Evolutionary conservation across 139 green algal species (phyloP), one percentile per base, ranked within the genome.

Genomic region (Nannochloris sp.): DNA sequence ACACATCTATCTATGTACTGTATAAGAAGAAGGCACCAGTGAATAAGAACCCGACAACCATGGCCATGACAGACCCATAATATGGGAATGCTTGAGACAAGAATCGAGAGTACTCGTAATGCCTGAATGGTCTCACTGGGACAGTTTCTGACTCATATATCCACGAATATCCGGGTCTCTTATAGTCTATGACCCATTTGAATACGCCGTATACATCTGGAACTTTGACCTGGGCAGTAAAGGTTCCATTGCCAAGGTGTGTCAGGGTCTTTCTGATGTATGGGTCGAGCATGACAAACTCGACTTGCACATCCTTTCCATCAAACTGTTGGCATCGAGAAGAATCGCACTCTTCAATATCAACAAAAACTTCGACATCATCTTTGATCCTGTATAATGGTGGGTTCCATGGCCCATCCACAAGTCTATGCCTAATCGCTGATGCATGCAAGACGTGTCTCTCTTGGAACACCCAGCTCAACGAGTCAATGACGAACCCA

Each of bases 131-230:
- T 8, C 90, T 78, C 63, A 97, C 83, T 4, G 91, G 87, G 8
- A 95, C 83, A 66, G 87, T 73, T 65, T 63, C 76, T 3, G 50
- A 66, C 10, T 90, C 48, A 37, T 85, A 66, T 43, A 97, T 66
- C 68, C 77, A 79, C 18, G 64, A 66, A 72, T 93, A 96, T 2
- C 91, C 91, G 5, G 71, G 60, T 31, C 78, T 75, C 19, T 73
- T 68, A 81, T 97, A 91, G 25, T 91, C 71, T 25, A 97, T 57
- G n/a, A 86, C 80, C 74, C 92, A 96, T 81, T 97, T 97, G 84
- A 97, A 97, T 34, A 97, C 88, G 40, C 91, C 91, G 66, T 97
- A 97, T 49, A 91, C 83, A 61, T 97, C 91, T 3, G 91, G 91
- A 25, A 89, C 81, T 66, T 86, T 78, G 29, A 92, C 80, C 10